Conservation (phyloP, 495 filamentous ascomycete genomes). For the Beverwykella pulmonaria region DNA sequence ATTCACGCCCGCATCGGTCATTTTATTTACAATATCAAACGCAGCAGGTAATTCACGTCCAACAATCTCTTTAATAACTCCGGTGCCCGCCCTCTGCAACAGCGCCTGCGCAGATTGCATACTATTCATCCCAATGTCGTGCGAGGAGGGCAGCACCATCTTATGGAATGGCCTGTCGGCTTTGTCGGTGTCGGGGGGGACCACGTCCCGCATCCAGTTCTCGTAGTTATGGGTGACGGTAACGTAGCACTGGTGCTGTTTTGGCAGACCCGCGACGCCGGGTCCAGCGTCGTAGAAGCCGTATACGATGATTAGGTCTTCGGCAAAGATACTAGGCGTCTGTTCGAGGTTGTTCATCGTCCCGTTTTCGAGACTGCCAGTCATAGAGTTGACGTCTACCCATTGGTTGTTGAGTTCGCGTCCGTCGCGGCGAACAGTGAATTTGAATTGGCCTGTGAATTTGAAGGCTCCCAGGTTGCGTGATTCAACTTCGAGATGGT, state of each 20-base stretch:
- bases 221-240: constrained; percentile 52
- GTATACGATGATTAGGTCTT: constrained; percentile 51
- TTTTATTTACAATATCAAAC: constrained; percentile 23
- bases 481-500: constrained; percentile 53
- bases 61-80: constrained; percentile 47
- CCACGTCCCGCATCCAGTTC: constrained; percentile 53
- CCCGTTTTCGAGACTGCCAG: constrained; percentile 52
- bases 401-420: constrained; percentile 37
- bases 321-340: constrained; percentile 48
- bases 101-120: constrained; percentile 51
- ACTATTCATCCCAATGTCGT: constrained; percentile 61
- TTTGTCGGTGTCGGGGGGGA: constrained; percentile 48
- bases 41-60: constrained; percentile 30
- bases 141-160: constrained; percentile 53
- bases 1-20: constrained; percentile 32
- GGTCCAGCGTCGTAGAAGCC: constrained; percentile 58
- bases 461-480: constrained; percentile 51
- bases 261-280: constrained; percentile 51
- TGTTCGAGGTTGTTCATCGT: constrained; percentile 53
- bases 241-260: constrained; percentile 57
- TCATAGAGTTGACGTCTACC: constrained; percentile 54
- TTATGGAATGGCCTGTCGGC: constrained; percentile 51
- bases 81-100: constrained; percentile 46
- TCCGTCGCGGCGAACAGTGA: constrained; percentile 50
- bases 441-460: constrained; percentile 53